Conservation (phyloP, 345 rosid species). For the Conringia planisiliqua region DNA sequence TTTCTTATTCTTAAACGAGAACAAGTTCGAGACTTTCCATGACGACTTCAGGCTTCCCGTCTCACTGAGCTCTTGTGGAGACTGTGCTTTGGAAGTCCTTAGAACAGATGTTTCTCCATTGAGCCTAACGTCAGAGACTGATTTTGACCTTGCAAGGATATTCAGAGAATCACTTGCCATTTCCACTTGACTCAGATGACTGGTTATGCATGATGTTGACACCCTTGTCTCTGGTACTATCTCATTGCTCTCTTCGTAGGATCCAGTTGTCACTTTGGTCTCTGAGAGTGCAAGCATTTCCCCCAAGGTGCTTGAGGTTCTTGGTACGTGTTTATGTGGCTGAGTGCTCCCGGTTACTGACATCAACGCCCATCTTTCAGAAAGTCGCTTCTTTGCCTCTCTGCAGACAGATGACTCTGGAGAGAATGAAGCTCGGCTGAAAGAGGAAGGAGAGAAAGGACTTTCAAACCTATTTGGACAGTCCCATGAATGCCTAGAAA, state of each 20-base stretch:
- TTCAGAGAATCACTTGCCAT: slow-evolving; percentile 43
- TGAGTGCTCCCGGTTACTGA: slow-evolving; percentile 51
- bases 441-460: slow-evolving; percentile 63
- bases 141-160: slow-evolving; percentile 67
- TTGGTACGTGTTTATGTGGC: slow-evolving; percentile 51
- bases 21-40: slow-evolving; percentile 76
- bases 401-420: slow-evolving; percentile 80
- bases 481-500: slow-evolving; percentile 88
- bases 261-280: slow-evolving; percentile 45
- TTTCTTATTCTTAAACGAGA: slow-evolving; percentile 73
- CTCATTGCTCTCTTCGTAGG: slow-evolving; percentile 37
- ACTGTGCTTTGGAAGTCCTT: slow-evolving; percentile 37
- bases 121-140: slow-evolving; percentile 57
- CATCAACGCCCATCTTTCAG: slow-evolving; percentile 98
- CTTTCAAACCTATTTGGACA: slow-evolving; percentile 71
- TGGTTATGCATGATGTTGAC: slow-evolving; percentile 53
- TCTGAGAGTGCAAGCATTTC: slow-evolving; percentile 98
- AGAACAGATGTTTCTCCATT: slow-evolving; percentile 45
- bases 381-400: slow-evolving; percentile 55
- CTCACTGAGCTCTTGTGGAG: slow-evolving; percentile 51
- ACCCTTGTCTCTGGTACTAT: slow-evolving; percentile 47
- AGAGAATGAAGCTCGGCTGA: slow-evolving; percentile 75
- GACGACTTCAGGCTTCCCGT: slow-evolving; percentile 57
- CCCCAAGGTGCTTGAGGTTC: slow-evolving; percentile 85
- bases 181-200: slow-evolving; percentile 47